Evolutionary conservation across 2,329 filamentous ascomycete genomes (phyloP), one percentile per base, ranked within the genome.

Genomic region (Pestalotiopsis fici): DNA sequence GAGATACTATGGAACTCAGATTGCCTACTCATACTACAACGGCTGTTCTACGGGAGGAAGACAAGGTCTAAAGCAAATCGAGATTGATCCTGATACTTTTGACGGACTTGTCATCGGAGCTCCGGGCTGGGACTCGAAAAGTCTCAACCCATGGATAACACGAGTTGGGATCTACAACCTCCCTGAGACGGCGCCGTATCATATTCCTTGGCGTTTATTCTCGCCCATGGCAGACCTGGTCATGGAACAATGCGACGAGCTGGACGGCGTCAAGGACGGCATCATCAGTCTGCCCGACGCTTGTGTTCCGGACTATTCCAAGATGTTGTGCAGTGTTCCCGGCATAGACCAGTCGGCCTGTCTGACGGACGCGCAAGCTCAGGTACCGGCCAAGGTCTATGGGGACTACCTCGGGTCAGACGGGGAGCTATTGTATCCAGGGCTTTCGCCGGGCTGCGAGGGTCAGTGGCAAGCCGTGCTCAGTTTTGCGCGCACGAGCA

Each of bases 41-140:
- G 88, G 87, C 25, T 88, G 86, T 74, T 88, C 85, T 0, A 88
- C 86, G 0, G 88, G 88, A 21, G 87, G 87, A 0, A 78, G 87
- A 0, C 87, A 89, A 75, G 87, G 87, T 2, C 75, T 88, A 11
- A 86, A 85, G 69, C 83, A 85, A 66, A 79, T 83, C 3, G 83
- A 88, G 71, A 75, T 81, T 12, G 87, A 81, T 62, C 86, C 87
- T 0, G 81, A 83, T 6, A 86, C 86, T 69, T 89, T 89, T 66
- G 86, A 89, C 70, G 87, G 87, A 23, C 80, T 86, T 11, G 72
- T 89, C 1, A 83, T 86, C 15, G 86, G 86, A 9, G 75, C 76
- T 2, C 74, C 82, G 35, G 85, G 85, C 0, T 87, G 85, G 84
- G 86, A 83, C 78, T 85, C 80, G 1, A 80, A 76, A 54, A 82